Evolutionary conservation across 768 basidiomycete genomes (phyloP), one percentile per base, ranked within the genome.

Genomic region (Hypholoma sublateritium): DNA sequence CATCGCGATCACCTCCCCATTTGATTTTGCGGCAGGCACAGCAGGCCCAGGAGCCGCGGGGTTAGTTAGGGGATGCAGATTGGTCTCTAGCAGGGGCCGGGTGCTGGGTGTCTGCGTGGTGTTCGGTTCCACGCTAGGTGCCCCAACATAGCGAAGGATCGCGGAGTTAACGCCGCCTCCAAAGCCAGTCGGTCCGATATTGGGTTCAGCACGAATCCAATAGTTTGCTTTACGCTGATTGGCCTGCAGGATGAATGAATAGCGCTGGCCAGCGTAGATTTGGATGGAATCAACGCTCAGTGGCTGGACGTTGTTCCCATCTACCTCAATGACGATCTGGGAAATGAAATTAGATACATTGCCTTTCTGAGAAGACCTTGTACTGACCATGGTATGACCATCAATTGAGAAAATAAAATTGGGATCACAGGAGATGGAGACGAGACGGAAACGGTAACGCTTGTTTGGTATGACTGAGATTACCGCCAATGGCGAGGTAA

Each of bases 251-350:
- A 84, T 70, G 34, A 69, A 68, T 1, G 70, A 71, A 49, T 69
- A 70, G 13, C 68, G 68, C 56, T 70, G 67, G 16, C 69, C 68
- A 12, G 65, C 68, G 47, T 74, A 80, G 36, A 86, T 78, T 28
- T 78, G 60, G 37, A 77, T 66, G 13, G 67, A 72, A 46, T 80
- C 78, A 3, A 80, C 81, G 3, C 69, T 66, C 6, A 78, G 65
- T 0, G 83, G 79, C 21, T 63, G 41, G 0, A 74, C 74, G 59
- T 77, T 77, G 44, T 66, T 69, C 1, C 78, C 76, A 46, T 85
- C 84, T 1, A 67, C 79, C 60, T 85, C 83, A 39, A 85, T 84
- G 51, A 85, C 69, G 4, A 78, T 82, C 72, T 67, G 42, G 4
- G 6, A 22, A 36, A 9, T 22, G 24, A 13, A 22, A 24, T 17